Percentiles rank a stretch among this genome's conserved stretches.
These are phyloP conservation scores for Xylariaceae sp. DNA, from an alignment of 2,329 filamentous ascomycete genomes.

Conservation along the genomic window DNA sequence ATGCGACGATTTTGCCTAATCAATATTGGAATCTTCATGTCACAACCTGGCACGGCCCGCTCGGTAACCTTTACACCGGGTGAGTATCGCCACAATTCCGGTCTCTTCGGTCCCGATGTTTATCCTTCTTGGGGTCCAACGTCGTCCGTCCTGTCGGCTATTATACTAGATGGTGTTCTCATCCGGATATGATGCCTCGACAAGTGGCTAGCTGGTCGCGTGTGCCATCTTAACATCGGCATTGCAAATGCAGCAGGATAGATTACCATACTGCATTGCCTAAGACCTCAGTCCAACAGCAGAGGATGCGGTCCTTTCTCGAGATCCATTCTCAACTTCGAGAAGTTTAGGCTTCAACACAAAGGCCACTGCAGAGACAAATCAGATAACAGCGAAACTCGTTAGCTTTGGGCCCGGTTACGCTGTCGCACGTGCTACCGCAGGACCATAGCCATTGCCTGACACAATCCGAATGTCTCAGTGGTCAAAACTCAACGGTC, in stretches of 20 bases:
- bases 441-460: neutral
- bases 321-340: neutral
- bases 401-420: no score
- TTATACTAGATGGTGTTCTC: no score
- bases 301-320: neutral
- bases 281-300: neutral
- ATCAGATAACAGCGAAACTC: no score
- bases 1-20: neutral
- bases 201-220: no score
- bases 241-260: neutral
- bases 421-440: neutral
- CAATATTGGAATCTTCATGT: neutral
- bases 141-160: no score
- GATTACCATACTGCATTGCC: neutral
- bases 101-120: neutral
- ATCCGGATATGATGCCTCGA: no score
- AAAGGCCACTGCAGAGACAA: neutral
- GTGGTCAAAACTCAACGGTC: neutral
- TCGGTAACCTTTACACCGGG: neutral
- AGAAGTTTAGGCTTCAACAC: neutral
- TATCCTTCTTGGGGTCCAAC: no score
- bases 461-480: neutral
- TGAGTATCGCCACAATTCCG: neutral
- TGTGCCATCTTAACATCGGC: no score
- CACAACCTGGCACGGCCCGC: neutral